Evolutionary conservation across 2,329 filamentous ascomycete genomes (phyloP).

Genomic region (Parascedosporium putredinis): DNA sequence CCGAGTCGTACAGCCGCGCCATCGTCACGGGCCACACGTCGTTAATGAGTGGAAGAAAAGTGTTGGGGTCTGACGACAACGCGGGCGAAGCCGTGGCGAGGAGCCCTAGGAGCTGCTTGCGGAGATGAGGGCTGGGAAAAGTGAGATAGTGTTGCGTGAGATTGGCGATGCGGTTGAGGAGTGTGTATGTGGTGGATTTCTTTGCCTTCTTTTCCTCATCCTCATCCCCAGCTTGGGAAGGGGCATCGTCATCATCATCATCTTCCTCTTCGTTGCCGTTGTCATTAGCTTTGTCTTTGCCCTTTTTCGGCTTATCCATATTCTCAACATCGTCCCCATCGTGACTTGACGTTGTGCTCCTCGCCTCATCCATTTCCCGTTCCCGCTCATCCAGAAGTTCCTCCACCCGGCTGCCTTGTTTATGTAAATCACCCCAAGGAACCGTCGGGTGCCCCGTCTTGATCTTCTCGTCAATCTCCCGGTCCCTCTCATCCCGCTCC

Average conservation of each 20-base stretch:
- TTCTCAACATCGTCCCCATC: conserved; percentile 12
- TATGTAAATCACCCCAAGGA: conserved; percentile 20
- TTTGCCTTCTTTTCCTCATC: conserved; percentile 35
- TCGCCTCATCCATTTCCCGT: too few species aligned
- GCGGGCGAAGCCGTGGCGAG: conserved; percentile 62
- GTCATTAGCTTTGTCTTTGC: too few species aligned
- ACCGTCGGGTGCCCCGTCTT: conserved; percentile 21
- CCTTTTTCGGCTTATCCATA: conserved; percentile 12
- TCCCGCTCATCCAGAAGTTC: conserved; percentile 13
- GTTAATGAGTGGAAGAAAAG: conserved; percentile 82
- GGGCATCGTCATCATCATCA: neutral
- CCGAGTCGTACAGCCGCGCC: conserved; percentile 53
- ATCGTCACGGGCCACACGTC: conserved; percentile 79
- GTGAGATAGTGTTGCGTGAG: conserved; percentile 88
- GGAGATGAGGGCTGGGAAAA: conserved; percentile 67
- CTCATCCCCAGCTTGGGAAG: conserved; percentile 21
- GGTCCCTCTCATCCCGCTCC: conserved; percentile 26
- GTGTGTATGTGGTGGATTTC: conserved; percentile 68
- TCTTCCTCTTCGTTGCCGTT: neutral
- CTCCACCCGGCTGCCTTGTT: conserved; percentile 8
- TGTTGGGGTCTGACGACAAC: conserved; percentile 66
- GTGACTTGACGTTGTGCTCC: neutral
- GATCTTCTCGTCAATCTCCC: conserved; percentile 19
- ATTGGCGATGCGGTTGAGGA: conserved; percentile 70
- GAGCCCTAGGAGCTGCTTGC: conserved; percentile 67